Evolutionary conservation across 192 early-diverging fungal species (phyloP).

Genomic region (Phlyctochytrium bullatum): DNA sequence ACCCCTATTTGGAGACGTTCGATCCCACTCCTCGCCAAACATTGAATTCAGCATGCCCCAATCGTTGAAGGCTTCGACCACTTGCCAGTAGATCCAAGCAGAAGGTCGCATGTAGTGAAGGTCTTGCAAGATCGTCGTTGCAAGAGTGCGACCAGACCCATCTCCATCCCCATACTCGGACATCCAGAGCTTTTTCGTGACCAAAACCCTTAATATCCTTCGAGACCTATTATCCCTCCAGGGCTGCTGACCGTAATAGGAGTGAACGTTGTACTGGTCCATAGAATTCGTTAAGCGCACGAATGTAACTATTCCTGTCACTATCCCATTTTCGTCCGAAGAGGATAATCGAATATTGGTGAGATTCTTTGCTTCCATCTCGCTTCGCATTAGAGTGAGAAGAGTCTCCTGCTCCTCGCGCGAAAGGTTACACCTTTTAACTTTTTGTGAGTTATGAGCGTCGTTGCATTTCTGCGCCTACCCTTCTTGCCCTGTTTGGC

Average conservation of each 20-base stretch:
- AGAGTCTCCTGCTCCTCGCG: slow-evolving; percentile 13
- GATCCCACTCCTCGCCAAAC: not conserved
- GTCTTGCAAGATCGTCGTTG: slow-evolving; percentile 23
- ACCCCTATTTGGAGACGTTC: no score
- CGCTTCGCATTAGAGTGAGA: not conserved
- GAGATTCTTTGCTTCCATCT: slow-evolving; percentile 1
- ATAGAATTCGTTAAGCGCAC: not conserved
- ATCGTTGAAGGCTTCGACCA: slow-evolving; percentile 2
- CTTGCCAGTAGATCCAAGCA: slow-evolving; percentile 28
- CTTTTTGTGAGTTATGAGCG: no score
- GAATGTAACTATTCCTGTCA: not conserved
- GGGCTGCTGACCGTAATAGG: not conserved
- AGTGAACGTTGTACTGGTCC: slow-evolving; percentile 27
- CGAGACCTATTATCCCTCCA: slow-evolving; percentile 3
- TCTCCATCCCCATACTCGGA: slow-evolving; percentile 29
- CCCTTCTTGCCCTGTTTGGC: slow-evolving; percentile 21
- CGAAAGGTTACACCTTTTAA: no score
- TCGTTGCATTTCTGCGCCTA: no score
- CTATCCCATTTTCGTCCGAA: slow-evolving; percentile 15
- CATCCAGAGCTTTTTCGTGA: slow-evolving; percentile 13
- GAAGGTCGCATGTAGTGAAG: slow-evolving; percentile 11
- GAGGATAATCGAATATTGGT: slow-evolving; percentile 7
- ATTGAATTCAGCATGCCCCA: slow-evolving; percentile 23
- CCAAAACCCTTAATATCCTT: not conserved
- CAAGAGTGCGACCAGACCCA: slow-evolving; percentile 13